Evolutionary conservation across 768 basidiomycete species (phyloP).

Genomic region (Phylloporus rhodoxanthus): DNA sequence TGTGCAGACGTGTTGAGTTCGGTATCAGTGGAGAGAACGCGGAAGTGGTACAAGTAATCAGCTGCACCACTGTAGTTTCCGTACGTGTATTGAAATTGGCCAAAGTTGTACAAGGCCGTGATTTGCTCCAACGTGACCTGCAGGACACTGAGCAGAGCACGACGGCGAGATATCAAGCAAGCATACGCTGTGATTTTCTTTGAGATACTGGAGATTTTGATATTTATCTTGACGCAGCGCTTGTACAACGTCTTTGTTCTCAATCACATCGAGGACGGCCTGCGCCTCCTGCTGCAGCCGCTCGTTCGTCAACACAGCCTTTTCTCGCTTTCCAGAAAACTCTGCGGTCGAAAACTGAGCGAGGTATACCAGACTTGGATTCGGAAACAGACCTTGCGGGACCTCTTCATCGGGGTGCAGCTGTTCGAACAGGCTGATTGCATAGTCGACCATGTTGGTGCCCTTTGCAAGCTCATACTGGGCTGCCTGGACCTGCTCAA

Average conservation of each 20-base stretch:
- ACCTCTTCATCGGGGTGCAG: conserved; percentile 66
- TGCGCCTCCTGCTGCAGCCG: conserved; percentile 85
- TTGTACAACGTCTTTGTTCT: conserved; percentile 93
- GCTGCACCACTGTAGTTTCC: conserved; percentile 96
- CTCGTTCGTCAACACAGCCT: conserved; percentile 78
- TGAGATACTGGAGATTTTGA: conserved; percentile 91
- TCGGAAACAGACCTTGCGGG: conserved; percentile 52
- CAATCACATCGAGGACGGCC: conserved; percentile 90
- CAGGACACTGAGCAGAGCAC: conserved; percentile 3
- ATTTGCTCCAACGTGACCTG: conserved; percentile 96
- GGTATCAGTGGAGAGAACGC: conserved; percentile 88
- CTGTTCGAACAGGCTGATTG: conserved; percentile 72
- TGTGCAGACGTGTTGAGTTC: conserved; percentile 94
- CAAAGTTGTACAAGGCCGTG: conserved; percentile 93
- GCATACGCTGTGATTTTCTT: conserved; percentile 84
- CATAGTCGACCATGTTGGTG: conserved; percentile 98
- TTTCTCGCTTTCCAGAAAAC: conserved; percentile 76
- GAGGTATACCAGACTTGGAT: background rate
- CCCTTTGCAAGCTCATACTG: conserved; percentile 97
- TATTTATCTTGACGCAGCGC: conserved; percentile 94
- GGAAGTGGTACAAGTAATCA: conserved; percentile 98
- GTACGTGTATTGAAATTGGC: conserved; percentile 98
- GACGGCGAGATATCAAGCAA: background rate
- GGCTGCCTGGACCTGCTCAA: conserved; percentile 75
- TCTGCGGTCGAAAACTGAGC: conserved; percentile 41